A percentile compares a stretch with the other conserved stretches of the same genome.
Conservation (phyloP, 192 early-diverging fungal species). For the Backusella sp. region DNA sequence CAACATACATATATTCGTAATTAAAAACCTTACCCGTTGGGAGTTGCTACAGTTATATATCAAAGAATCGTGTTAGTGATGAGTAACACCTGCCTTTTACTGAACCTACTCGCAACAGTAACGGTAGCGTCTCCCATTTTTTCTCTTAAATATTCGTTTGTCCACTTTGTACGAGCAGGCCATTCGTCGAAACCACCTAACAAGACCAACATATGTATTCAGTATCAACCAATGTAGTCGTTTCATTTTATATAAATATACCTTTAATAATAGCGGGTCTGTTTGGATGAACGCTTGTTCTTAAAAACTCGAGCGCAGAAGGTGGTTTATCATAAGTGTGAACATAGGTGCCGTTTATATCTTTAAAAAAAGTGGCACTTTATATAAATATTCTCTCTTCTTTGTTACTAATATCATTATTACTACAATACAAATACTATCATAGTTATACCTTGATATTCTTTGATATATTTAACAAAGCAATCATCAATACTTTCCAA, state of each 20-base stretch:
- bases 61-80: neutral
- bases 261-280: slow-evolving; percentile 45
- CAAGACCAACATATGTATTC: neutral
- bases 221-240: neutral
- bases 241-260: neutral
- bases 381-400: neutral
- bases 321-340: slow-evolving; percentile 27
- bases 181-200: slow-evolving; percentile 36
- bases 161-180: slow-evolving; percentile 48
- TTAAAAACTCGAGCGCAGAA: slow-evolving; percentile 41
- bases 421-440: neutral
- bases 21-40: slow-evolving; percentile 23
- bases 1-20: neutral
- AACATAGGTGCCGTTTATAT: slow-evolving; percentile 29
- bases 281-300: slow-evolving; percentile 39
- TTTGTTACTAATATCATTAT: neutral
- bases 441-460: slow-evolving; percentile 23
- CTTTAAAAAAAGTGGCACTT: slow-evolving; percentile 10
- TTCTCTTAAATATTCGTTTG: slow-evolving; percentile 41
- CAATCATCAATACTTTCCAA: neutral
- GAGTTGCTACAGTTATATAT: slow-evolving; percentile 16
- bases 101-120: slow-evolving; percentile 43
- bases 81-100: neutral
- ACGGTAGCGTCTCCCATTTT: slow-evolving; percentile 33
- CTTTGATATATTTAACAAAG: slow-evolving; percentile 15